A percentile compares a stretch with the other conserved stretches of the same genome.
These are phyloP conservation scores for Xylariaceae sp. DNA, from an alignment of 2,329 filamentous ascomycete species.

Conservation along the genomic window DNA sequence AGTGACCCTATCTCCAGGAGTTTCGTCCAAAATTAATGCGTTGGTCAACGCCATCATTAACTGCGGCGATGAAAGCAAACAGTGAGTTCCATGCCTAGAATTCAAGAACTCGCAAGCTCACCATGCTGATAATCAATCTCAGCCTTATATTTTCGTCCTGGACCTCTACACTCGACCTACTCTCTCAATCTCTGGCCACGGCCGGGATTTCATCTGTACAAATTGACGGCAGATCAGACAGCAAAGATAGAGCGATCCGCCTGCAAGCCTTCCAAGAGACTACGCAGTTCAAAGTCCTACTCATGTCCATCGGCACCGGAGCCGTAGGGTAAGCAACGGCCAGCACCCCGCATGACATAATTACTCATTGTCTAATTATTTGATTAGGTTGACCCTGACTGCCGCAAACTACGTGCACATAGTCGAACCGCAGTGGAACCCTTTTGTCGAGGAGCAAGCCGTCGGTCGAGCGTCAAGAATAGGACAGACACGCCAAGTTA, in stretches of 20 bases:
- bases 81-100: too few species aligned
- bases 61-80: too few species aligned
- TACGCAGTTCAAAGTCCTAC: conserved; percentile 35
- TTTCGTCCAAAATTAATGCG: conserved; percentile 7
- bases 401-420: conserved; percentile 42
- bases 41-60: too few species aligned
- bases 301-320: conserved; percentile 42
- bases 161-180: conserved; percentile 24
- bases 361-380: too few species aligned
- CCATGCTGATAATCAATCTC: too few species aligned
- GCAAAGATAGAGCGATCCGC: neutral
- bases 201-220: neutral
- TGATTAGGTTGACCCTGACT: conserved; percentile 40
- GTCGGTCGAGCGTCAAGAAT: conserved; percentile 43
- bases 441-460: conserved; percentile 44
- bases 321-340: conserved; percentile 46
- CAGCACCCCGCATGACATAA: too few species aligned
- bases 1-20: too few species aligned
- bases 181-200: neutral
- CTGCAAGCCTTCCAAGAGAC: conserved; percentile 26
- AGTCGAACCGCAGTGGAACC: conserved; percentile 46
- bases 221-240: conserved; percentile 2
- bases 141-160: conserved; percentile 30
- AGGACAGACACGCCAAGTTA: conserved; percentile 34
- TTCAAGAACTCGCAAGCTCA: too few species aligned